Evolutionary conservation across 2,329 filamentous ascomycete species (phyloP), one percentile per base, ranked within the genome.

Genomic region (Paraconiothyrium brasiliense): DNA sequence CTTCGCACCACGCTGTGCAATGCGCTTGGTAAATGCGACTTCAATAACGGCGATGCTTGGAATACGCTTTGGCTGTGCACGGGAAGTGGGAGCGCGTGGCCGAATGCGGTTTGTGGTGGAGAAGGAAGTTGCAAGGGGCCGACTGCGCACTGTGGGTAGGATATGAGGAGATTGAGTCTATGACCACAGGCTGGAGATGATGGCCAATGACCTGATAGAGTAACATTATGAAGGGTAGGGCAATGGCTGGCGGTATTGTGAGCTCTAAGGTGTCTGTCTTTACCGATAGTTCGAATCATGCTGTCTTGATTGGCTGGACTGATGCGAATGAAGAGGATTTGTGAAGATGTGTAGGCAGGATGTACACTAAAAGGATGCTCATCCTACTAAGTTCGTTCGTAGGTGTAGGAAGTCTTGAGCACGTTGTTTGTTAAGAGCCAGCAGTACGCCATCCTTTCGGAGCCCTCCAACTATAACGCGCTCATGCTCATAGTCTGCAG

Each of bases 11-110:
- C 11, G 24, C 39, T 55, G 22, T 55, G 52, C 20, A 32, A 32
- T 39, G 32, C 41, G 22, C 37, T 55, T 16, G 52, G 52, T 4
- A 46, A 43, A n/a, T 55, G 52, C 52, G 52, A 46, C 22, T 43
- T 27, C 3, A 46, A 55, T 8, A 46, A 16, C n/a, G 52, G 52
- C 5, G 52, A 55, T 30, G 52, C 52, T 27, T 55, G 52, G 52
- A 55, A 55, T 39, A 46, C 52, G 16, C 39, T 55, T 24, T 55
- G 37, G 22, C 8, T 27, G 24, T 55, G 52, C 52, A 32, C 35
- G 22, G 52, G 52, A 2, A 14, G 30, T 10, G 41, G 52, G 52
- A n/a, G 13, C 32, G 41, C 30, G 27, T 11, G n/a, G 30, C 37
- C 52, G 14, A 44, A 13, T 37, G 37, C 37, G n/a, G 37, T 55